Evolutionary conservation across 164 flowering plant genomes (phyloP), one percentile per base, ranked within the genome.

Genomic region (Vitis cinerea): DNA sequence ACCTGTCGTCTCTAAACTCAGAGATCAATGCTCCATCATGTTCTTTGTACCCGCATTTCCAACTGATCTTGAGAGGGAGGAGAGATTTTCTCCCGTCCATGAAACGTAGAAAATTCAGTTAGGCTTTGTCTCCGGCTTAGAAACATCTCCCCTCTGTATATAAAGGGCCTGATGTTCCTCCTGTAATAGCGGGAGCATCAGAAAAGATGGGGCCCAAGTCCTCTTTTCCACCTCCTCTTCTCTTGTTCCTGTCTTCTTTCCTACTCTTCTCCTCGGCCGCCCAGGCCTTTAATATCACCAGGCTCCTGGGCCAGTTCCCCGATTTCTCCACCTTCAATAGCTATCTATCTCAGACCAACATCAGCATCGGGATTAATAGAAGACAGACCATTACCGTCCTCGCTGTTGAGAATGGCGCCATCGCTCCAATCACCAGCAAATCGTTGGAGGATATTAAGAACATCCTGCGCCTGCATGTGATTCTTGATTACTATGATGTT

Each of bases 301-400:
- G 59, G 23, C 63, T 87, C 54, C 87, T 91, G 10, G 61, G 27
- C 59, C 71, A 76, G 9, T 70, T 70, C 77, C 77, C 91, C 0
- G 82, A 84, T 3, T 88, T 80, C 80, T 66, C 79, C 70, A 70
- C 66, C 62, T 87, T 86, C 83, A 91, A 86, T 53, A 56, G 58
- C 74, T 74, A 74, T 74, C 87, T 93, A 55, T 75, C 85, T 7
- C 73, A 80, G 56, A 83, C 91, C 57, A 51, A 73, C 0, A 71
- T 93, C 7, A 76, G 70, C 2, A n/a, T n/a, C 5, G 70, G 71
- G 50, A 89, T 93, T 78, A 91, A 87, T 73, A 30, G 59, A 7
- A 83, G 86, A 15, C 77, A 58, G 8, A 85, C 97, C 52, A 84
- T 91, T 72, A 93, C 95, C 19, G 82, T 88, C 68, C 87, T 93